Evolutionary conservation across 345 rosid genomes (phyloP).

Genomic region (Iberis pinnata): DNA sequence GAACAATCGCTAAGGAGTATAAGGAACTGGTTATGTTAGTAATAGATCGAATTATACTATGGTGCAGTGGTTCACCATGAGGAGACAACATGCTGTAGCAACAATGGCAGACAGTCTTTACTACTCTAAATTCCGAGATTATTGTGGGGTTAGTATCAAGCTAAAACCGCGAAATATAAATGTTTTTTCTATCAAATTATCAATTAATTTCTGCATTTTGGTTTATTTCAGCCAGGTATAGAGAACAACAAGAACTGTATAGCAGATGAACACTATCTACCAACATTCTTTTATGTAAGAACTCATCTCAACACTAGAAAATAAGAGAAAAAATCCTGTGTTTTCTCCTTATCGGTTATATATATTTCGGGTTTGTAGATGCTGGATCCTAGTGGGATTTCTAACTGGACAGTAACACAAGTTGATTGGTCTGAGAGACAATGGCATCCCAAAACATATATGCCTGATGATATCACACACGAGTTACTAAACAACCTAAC

Average conservation of each 20-base stretch:
- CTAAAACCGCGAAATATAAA: background rate
- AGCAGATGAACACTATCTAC: constrained; percentile 96
- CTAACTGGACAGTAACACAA: constrained; percentile 88
- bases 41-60: background rate
- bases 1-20: too few relatives aligned
- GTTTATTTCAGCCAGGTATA: constrained; percentile 75
- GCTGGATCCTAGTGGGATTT: constrained; percentile 83
- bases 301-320: background rate
- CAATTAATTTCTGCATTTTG: background rate
- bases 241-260: constrained; percentile 89
- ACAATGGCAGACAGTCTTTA: constrained; percentile 82
- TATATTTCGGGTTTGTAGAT: constrained; percentile 41
- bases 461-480: constrained; percentile 52
- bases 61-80: constrained; percentile 97
- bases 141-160: constrained; percentile 62
- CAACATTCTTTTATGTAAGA: constrained; percentile 84
- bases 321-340: background rate
- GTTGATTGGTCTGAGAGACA: constrained; percentile 99
- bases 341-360: background rate
- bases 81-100: constrained; percentile 88
- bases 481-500: constrained; percentile 71
- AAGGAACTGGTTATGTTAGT: background rate
- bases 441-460: constrained; percentile 95
- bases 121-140: constrained; percentile 86
- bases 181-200: background rate